Base-by-base conservation (phyloP, 805 yeast genomes). In the Saccharomyces paradoxus region DNA sequence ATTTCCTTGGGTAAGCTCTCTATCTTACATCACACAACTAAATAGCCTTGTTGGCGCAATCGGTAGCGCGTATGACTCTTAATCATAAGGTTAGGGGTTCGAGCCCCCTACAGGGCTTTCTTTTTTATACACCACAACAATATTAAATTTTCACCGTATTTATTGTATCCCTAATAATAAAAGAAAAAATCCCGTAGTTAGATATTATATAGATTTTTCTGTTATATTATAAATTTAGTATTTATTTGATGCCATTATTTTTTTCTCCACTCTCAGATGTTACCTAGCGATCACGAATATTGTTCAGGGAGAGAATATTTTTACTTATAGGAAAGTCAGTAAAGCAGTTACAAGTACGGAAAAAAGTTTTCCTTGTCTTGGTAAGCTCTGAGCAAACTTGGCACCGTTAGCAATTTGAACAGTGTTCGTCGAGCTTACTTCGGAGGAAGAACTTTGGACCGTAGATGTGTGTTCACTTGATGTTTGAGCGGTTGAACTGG, bases 31-130 rank as follows among this genome's bases (percentile, higher is more conserved):
- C n/a, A n/a, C n/a, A n/a, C n/a, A n/a, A n/a, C n/a, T n/a, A n/a
- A n/a, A n/a, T n/a, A 41, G 60, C 60, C 60, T 57, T 57, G 60
- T 56, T 57, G 60, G 60, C 60, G 60, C 60, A 57, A 57, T 57
- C 60, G 60, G 60, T 57, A 57, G 60, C 60, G 60, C 60, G 60
- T 57, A 56, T 57, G 60, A 57, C 60, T 57, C 60, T 57, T 57
- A 57, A 57, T 57, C 60, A 57, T 56, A 57, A 57, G 60, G 60
- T 57, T 57, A 57, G 60, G 60, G 60, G 60, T 57, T 57, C 60
- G 60, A 57, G 60, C 60, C 60, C 60, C 60, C 60, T 57, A 56
- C 60, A 55, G 60, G 60, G 60, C 60, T 57, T 46, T 21, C 30
- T 50, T 32, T 50, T 55, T 51, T 29, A 29, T 4, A 29, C 13